These are phyloP conservation scores for Wickerhamomyces xylosicus DNA, from an alignment of 805 yeast species.

Conservation along the genomic window DNA sequence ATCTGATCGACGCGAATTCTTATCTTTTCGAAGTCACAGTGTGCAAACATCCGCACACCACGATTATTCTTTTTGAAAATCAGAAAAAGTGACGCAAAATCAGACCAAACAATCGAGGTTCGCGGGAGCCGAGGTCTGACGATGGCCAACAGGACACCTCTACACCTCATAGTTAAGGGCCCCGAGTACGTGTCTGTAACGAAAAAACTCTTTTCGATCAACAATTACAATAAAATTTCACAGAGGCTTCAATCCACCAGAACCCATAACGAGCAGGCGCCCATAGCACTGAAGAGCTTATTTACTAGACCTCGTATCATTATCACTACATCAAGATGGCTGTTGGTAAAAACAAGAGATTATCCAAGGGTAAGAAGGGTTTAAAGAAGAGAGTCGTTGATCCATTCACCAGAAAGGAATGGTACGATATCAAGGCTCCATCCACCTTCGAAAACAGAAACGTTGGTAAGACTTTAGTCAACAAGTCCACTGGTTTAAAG, in stretches of 20 bases:
- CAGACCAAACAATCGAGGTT: neutral
- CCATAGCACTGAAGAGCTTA: neutral
- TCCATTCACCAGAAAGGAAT: constrained; percentile 98
- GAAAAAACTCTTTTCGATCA: neutral
- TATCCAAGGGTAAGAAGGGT: constrained; percentile 90
- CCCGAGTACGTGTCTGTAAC: neutral
- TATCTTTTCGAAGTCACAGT: neutral
- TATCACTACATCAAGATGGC: constrained; percentile 26
- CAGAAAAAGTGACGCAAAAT: neutral
- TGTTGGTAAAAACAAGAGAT: constrained; percentile 83
- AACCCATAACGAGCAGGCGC: neutral
- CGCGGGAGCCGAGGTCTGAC: neutral
- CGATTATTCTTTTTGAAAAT: neutral
- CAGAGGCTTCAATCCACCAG: neutral
- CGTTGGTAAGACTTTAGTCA: constrained; percentile 97
- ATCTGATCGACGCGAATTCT: neutral
- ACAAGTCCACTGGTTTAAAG: constrained; percentile 97
- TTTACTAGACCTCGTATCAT: neutral
- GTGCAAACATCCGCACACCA: neutral
- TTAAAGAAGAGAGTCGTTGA: constrained; percentile 98
- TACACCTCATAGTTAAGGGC: neutral
- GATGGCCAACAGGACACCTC: neutral
- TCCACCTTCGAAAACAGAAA: constrained; percentile 97
- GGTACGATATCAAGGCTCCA: constrained; percentile 98
- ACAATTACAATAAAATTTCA: constrained; percentile 1